Conservation (phyloP, 148 eudicot species). For the Diospyros kaki region DNA sequence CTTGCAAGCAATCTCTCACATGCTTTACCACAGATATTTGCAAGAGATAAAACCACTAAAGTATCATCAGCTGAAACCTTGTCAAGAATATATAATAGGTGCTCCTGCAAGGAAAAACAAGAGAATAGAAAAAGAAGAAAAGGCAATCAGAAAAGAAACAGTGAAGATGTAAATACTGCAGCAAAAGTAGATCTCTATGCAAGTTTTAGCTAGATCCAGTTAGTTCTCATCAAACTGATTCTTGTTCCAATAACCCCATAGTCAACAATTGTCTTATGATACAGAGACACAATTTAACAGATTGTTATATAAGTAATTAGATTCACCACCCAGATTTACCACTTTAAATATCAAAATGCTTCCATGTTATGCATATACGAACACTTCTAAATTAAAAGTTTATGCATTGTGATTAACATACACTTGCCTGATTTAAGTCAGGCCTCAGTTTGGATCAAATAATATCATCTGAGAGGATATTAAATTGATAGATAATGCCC, state of each 20-base stretch:
- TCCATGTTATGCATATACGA: too few species aligned
- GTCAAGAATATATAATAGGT: slow-evolving; percentile 64
- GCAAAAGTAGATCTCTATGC: neutral
- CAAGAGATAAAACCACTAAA: slow-evolving; percentile 62
- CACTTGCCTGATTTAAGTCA: too few species aligned
- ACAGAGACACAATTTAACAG: neutral
- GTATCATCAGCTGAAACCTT: slow-evolving; percentile 69
- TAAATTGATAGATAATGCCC: too few species aligned
- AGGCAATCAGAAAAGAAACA: neutral
- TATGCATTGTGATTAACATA: too few species aligned
- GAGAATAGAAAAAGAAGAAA: neutral
- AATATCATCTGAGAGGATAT: too few species aligned
- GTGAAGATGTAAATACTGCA: neutral
- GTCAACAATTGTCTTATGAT: neutral
- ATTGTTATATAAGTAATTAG: too few species aligned
- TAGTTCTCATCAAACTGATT: neutral
- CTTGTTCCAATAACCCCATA: neutral
- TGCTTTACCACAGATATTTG: slow-evolving; percentile 54
- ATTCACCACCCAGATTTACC: neutral
- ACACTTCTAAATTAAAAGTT: too few species aligned
- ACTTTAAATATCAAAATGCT: too few species aligned
- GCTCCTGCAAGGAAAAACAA: slow-evolving; percentile 42
- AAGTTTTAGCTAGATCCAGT: neutral
- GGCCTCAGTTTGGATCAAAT: too few species aligned
- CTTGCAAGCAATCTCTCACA: slow-evolving; percentile 53